Percentiles rank a stretch among this genome's conserved stretches.
phyloP scores from a whole-genome alignment of 192 early-diverging fungal genomes.

The Tieghemiomyces parasiticus region DNA sequence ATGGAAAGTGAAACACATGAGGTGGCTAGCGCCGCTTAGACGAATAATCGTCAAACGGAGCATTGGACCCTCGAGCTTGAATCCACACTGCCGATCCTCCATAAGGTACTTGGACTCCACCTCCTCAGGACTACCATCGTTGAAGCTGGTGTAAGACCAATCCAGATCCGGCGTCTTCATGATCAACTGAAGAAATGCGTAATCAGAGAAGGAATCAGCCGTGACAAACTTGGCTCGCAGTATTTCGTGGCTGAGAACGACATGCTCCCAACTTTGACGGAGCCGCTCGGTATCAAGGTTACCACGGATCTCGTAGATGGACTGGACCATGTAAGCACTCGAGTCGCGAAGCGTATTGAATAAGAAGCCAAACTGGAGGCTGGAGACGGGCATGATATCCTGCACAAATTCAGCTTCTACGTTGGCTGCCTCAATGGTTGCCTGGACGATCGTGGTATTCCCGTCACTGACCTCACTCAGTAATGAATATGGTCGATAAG shows the following conservation, averaged over 20 bases:
- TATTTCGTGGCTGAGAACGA: not conserved
- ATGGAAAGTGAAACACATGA: not conserved
- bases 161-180: not conserved
- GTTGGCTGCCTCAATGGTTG: too few species aligned
- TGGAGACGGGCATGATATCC: not conserved
- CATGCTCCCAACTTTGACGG: not conserved
- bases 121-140: not conserved
- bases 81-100: not conserved
- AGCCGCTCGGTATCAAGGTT: not conserved
- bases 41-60: not conserved
- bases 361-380: not conserved
- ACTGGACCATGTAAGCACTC: not conserved
- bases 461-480: too few species aligned
- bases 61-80: not conserved
- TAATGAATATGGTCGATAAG: too few species aligned
- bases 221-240: constrained; percentile 1
- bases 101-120: not conserved
- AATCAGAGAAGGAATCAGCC: not conserved
- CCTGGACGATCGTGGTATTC: too few species aligned
- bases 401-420: not conserved
- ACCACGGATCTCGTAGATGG: not conserved
- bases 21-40: not conserved
- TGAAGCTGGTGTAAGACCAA: not conserved
- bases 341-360: not conserved
- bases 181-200: not conserved